phyloP scores from a whole-genome alignment of 192 early-diverging fungal genomes.

The Paraglomus occultum region DNA sequence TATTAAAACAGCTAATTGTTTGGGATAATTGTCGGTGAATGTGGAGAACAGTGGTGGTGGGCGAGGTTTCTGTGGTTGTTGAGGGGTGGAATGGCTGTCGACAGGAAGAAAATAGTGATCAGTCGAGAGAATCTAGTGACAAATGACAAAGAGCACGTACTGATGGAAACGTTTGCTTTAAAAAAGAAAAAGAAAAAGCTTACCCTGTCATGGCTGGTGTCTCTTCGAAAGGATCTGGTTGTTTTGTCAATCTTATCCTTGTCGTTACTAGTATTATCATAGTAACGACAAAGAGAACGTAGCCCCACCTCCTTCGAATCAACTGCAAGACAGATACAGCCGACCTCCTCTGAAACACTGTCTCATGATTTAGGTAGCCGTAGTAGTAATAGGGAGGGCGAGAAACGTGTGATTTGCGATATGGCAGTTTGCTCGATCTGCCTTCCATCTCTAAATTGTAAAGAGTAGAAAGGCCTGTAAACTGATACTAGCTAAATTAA shows the following conservation, averaged over 20 bases:
- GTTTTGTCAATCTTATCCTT: background rate
- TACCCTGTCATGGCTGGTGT: conserved; percentile 23
- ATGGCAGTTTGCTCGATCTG: no score
- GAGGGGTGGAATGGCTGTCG: conserved; percentile 5
- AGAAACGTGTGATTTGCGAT: no score
- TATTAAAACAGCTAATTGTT: conserved; percentile 23
- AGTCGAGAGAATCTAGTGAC: no score
- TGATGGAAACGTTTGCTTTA: no score
- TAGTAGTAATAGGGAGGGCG: no score
- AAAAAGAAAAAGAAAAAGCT: conserved; percentile 5
- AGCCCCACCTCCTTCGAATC: background rate
- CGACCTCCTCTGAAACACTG: no score
- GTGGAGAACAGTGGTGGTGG: conserved; percentile 6
- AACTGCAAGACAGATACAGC: background rate
- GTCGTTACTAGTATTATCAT: conserved; percentile 7
- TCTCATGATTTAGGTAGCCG: no score
- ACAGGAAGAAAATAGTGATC: background rate
- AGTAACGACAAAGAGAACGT: background rate
- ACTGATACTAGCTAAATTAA: no score
- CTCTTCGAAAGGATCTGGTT: conserved; percentile 8
- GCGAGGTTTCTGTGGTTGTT: background rate
- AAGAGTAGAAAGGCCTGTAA: no score
- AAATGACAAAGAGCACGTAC: no score
- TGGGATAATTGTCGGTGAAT: conserved; percentile 22
- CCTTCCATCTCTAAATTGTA: no score